Base-by-base conservation (phyloP, 1,284 basidiomycete genomes). In the Pterulicium gracile region DNA sequence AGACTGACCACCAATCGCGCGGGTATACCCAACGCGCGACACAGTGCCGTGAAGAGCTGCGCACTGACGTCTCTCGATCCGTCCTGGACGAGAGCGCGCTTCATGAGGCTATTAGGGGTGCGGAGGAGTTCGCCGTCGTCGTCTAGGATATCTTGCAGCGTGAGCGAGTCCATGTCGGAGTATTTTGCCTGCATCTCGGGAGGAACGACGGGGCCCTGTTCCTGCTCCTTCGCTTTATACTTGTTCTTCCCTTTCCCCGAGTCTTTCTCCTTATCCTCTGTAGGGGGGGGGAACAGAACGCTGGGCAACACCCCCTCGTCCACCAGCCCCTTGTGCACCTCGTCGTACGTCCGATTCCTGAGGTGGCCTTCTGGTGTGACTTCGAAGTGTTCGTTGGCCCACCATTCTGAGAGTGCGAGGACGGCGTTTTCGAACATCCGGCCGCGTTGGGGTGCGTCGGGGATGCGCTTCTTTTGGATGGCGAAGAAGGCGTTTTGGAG, bases 1-100 rank as follows among this genome's bases (percentile, higher is more conserved):
- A 98, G 61, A 56, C 90, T 95, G 50, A 88, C 82, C 13, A 98
- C 87, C 34, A 98, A 70, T 20, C 96, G 73, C 1, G 91, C 78
- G 0, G 94, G 94, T 17, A 98, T 81, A 12, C 84, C 86, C 5
- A 97, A 72, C 3, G 84, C 87, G 14, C 96, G 75, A 58, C 92
- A 93, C 0, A 97, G 68, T 0, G 88, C 81, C 7, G 92, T 95
- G 59, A 98, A 98, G 3, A 98, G 73, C 56, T 95, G 90, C 0
- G 91, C 87, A 50, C 88, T 89, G 32, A 83, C 79, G 62, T 98
- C 95, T 50, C 90, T 73, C 17, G 85, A 89, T 2, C 94, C 96
- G 47, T 68, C 72, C 48, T 76, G 75, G 70, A 85, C 81, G 13
- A 95, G 65, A 0, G 82, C 82, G 57, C 92, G 89, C 58, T 93